Conservation (phyloP, 1,139 yeast species). For the Diutina neorugosa region DNA sequence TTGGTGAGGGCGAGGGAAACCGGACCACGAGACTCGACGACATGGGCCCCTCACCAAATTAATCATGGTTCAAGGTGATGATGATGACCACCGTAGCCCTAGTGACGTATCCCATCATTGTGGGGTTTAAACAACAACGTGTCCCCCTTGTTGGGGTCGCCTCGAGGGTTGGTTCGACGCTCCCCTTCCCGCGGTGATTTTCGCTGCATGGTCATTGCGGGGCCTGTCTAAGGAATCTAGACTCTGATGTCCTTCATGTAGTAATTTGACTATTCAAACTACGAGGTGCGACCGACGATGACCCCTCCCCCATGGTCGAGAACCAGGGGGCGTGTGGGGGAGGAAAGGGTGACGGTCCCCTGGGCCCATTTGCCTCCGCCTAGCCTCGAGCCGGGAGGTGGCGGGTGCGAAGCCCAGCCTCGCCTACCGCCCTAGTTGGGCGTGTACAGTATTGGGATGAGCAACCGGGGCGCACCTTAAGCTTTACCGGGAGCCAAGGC, state of each 20-base stretch:
- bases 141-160: too few relatives aligned
- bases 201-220: background rate
- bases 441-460: background rate
- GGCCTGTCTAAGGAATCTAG: background rate
- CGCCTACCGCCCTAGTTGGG: background rate
- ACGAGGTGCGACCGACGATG: background rate
- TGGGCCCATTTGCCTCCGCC: too few relatives aligned
- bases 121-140: too few relatives aligned
- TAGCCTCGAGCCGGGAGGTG: background rate
- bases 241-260: background rate
- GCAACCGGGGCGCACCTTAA: background rate
- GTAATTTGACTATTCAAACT: background rate
- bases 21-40: too few relatives aligned
- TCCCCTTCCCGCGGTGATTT: background rate
- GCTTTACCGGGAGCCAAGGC: background rate
- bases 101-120: too few relatives aligned
- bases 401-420: background rate
- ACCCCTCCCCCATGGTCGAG: background rate
- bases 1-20: background rate
- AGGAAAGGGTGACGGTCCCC: too few relatives aligned
- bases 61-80: too few relatives aligned
- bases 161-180: too few relatives aligned
- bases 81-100: too few relatives aligned
- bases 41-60: too few relatives aligned
- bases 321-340: background rate